Conservation (phyloP, 495 filamentous ascomycete species). For the Pyrenula massariospora region DNA sequence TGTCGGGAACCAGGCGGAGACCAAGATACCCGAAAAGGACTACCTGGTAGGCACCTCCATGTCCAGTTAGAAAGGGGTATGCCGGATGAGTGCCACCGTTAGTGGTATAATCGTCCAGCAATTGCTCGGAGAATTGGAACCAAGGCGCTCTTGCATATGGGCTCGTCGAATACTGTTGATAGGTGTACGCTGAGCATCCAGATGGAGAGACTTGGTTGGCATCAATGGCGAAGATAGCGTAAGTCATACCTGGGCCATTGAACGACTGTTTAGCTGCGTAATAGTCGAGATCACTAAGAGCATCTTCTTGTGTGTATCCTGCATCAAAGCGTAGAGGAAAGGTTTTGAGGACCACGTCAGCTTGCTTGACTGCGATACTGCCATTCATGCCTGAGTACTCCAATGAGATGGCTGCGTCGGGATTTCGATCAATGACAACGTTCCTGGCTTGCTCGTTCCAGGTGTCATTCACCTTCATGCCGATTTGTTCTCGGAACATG, state of each 20-base stretch:
- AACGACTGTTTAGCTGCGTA: slow-evolving; percentile 53
- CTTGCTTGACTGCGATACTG: slow-evolving; percentile 50
- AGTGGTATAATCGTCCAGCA: slow-evolving; percentile 46
- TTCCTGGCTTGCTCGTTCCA: slow-evolving; percentile 41
- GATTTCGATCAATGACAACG: slow-evolving; percentile 35
- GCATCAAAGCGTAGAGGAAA: slow-evolving; percentile 42
- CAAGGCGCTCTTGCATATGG: slow-evolving; percentile 39
- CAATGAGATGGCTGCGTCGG: slow-evolving; percentile 49
- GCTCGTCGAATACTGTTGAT: slow-evolving; percentile 47
- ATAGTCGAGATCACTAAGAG: slow-evolving; percentile 47
- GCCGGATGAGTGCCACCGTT: slow-evolving; percentile 61
- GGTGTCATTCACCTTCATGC: slow-evolving; percentile 33
- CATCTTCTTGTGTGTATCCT: slow-evolving; percentile 38
- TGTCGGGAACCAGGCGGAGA: slow-evolving; percentile 39
- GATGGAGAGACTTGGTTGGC: slow-evolving; percentile 45
- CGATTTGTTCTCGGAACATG: slow-evolving; percentile 42
- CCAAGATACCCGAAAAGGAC: slow-evolving; percentile 51
- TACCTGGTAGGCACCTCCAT: slow-evolving; percentile 52
- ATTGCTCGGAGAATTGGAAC: slow-evolving; percentile 54
- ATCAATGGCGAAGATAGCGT: slow-evolving; percentile 50
- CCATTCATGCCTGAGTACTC: slow-evolving; percentile 62
- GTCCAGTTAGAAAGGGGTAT: slow-evolving; percentile 56
- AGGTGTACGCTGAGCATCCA: slow-evolving; percentile 53
- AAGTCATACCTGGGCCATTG: slow-evolving; percentile 57
- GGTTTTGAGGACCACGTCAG: slow-evolving; percentile 49